phyloP scores from a whole-genome alignment of 2,329 filamentous ascomycete genomes.

The Fonsecaea multimorphosa region DNA sequence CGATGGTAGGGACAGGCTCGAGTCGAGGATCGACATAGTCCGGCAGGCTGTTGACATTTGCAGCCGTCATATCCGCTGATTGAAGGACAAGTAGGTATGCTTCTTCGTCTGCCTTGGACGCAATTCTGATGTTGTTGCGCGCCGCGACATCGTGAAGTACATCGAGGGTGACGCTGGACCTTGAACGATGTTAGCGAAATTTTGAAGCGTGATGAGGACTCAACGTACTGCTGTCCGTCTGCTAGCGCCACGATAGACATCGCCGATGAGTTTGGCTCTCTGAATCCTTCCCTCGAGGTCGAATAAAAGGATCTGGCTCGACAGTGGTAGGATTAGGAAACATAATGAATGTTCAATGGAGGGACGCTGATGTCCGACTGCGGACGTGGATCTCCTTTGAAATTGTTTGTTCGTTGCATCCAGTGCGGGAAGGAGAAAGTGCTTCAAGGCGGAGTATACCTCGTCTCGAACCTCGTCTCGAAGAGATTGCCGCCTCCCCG shows the following conservation, averaged over 20 bases:
- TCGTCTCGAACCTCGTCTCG: neutral
- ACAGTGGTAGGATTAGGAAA: neutral
- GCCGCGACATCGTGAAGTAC: slow-evolving; percentile 37
- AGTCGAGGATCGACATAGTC: slow-evolving; percentile 49
- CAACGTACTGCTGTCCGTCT: slow-evolving; percentile 30
- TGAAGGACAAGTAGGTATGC: slow-evolving; percentile 42
- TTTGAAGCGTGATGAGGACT: neutral
- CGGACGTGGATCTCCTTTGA: slow-evolving; percentile 26
- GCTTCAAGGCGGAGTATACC: neutral
- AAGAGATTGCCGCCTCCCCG: neutral
- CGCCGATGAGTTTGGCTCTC: neutral
- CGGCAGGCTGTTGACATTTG: slow-evolving; percentile 43
- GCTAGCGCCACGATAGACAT: slow-evolving; percentile 40
- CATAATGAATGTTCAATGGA: slow-evolving; percentile 4
- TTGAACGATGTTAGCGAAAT: slow-evolving; percentile 18
- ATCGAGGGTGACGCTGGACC: slow-evolving; percentile 36
- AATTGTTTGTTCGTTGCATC: neutral
- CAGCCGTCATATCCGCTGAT: slow-evolving; percentile 40
- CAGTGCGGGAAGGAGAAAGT: slow-evolving; percentile 1
- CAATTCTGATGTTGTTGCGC: slow-evolving; percentile 33
- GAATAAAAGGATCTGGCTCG: neutral
- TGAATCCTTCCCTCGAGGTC: neutral
- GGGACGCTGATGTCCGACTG: slow-evolving; percentile 23
- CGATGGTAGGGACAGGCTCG: slow-evolving; percentile 39
- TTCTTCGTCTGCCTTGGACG: slow-evolving; percentile 33